Conservation (phyloP, 495 filamentous ascomycete species). For the Talaromyces proteolyticus region DNA sequence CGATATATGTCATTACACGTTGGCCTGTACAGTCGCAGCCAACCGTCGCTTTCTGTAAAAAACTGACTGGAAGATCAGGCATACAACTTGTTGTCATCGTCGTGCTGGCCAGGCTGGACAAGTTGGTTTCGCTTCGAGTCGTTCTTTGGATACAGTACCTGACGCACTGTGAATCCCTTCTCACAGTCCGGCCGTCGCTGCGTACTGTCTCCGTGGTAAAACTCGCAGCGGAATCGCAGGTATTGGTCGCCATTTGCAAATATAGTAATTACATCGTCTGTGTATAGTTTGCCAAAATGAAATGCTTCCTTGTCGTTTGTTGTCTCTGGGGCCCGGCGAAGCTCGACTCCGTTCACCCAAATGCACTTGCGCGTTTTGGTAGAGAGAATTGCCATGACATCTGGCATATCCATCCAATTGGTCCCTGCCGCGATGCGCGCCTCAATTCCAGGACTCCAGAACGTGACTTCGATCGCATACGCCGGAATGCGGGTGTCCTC, state of each 20-base stretch:
- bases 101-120: too few species aligned
- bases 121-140: background rate
- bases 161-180: conserved; percentile 31
- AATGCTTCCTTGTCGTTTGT: conserved; percentile 40
- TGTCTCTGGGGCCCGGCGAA: conserved; percentile 41
- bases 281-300: conserved; percentile 61
- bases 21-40: too few species aligned
- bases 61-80: too few species aligned
- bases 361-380: conserved; percentile 69
- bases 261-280: conserved; percentile 66
- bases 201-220: conserved; percentile 46
- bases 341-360: conserved; percentile 58
- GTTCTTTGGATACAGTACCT: conserved; percentile 23
- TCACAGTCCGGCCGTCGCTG: conserved; percentile 34
- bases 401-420: conserved; percentile 49
- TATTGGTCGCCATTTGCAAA: conserved; percentile 41
- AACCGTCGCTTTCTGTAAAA: too few species aligned
- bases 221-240: conserved; percentile 47
- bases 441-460: conserved; percentile 62
- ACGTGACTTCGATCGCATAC: conserved; percentile 69
- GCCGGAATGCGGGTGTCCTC: conserved; percentile 70
- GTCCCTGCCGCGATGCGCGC: conserved; percentile 44
- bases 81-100: background rate
- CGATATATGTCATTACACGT: too few species aligned
- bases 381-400: conserved; percentile 58